phyloP scores from a whole-genome alignment of 129 eudicot species.

The Smallanthus sonchifolius region DNA sequence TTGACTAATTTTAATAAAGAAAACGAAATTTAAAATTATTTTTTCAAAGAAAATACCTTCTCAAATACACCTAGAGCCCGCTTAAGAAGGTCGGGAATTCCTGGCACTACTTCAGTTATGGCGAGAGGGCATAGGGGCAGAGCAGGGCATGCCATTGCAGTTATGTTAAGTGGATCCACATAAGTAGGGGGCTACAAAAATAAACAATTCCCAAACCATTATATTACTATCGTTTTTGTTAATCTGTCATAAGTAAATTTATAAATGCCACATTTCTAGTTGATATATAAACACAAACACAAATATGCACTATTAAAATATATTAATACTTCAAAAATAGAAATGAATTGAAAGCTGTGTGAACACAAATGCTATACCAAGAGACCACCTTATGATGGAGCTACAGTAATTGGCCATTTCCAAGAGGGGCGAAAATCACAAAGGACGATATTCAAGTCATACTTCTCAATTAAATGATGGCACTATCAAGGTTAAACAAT shows the following conservation, averaged over 20 bases:
- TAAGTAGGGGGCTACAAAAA: constrained; percentile 68
- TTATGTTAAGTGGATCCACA: constrained; percentile 91
- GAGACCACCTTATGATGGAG: constrained; percentile 86
- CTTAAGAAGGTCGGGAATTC: constrained; percentile 82
- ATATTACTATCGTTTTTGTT: background rate
- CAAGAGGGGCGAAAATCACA: constrained; percentile 80
- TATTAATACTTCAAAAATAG: background rate
- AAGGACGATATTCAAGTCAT: constrained; percentile 70
- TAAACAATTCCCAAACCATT: background rate
- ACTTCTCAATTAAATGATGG: constrained; percentile 58
- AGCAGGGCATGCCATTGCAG: constrained; percentile 99
- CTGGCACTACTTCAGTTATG: constrained; percentile 95
- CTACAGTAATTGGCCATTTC: constrained; percentile 77
- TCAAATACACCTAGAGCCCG: constrained; percentile 78
- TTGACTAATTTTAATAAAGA: background rate
- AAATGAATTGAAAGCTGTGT: background rate
- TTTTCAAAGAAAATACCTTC: constrained; percentile 45
- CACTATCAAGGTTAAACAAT: too few species aligned
- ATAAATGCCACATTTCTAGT: background rate
- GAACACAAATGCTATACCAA: constrained; percentile 51
- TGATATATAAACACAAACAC: background rate
- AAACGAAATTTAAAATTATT: background rate
- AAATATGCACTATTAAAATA: background rate
- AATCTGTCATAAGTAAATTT: background rate
- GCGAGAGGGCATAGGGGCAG: constrained; percentile 96